A percentile compares a stretch with the other conserved stretches of the same genome.
Conservation (phyloP, 176 grass and related monocot species). For the Musa schizocarpa region DNA sequence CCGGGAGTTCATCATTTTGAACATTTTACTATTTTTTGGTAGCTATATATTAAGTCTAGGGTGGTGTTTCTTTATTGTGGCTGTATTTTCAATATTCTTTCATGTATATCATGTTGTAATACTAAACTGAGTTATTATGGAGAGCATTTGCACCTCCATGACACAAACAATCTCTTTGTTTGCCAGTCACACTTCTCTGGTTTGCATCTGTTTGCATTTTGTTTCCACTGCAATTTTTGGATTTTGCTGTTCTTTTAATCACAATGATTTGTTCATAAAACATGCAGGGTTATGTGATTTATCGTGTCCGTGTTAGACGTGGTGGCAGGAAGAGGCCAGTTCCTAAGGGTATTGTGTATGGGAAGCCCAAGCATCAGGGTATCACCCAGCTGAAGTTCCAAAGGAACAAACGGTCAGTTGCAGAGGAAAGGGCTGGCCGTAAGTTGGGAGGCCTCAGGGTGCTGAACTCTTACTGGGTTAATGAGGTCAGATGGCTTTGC, state of each 20-base stretch:
- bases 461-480: conserved; percentile 5
- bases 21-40: too few relatives aligned
- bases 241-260: neutral
- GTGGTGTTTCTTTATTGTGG: too few relatives aligned
- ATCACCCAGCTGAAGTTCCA: conserved; percentile 16
- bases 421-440: conserved; percentile 3
- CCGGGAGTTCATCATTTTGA: too few relatives aligned
- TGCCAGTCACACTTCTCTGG: neutral
- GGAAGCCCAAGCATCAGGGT: conserved; percentile 13
- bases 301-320: conserved; percentile 12
- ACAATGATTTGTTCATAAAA: neutral
- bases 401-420: conserved; percentile 4
- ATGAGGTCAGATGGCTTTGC: neutral
- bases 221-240: neutral
- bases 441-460: conserved; percentile 4
- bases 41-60: too few relatives aligned
- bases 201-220: neutral
- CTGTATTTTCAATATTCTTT: too few relatives aligned
- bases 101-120: too few relatives aligned
- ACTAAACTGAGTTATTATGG: too few relatives aligned
- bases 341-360: conserved; percentile 11
- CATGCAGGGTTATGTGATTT: conserved; percentile 7
- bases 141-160: too few relatives aligned
- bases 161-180: too few relatives aligned
- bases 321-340: conserved; percentile 18